Evolutionary conservation across 257 asterid genomes (phyloP).

Genomic region (Plantago major): DNA sequence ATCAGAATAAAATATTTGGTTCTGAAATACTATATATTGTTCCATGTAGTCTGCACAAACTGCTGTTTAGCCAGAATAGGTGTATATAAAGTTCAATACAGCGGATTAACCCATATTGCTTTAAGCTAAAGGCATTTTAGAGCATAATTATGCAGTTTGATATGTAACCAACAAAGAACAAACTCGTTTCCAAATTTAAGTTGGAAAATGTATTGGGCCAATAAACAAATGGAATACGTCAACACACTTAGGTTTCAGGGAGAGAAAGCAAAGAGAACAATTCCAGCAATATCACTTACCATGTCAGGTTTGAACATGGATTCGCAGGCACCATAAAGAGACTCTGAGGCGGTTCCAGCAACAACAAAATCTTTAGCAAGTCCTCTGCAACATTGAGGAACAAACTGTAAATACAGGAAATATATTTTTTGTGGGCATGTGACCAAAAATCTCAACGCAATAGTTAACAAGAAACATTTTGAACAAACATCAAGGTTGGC

Average conservation of each 20-base stretch:
- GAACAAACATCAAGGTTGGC: neutral
- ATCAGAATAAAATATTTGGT: neutral
- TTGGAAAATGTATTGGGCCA: neutral
- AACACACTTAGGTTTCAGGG: neutral
- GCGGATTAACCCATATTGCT: neutral
- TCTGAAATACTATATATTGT: neutral
- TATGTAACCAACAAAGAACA: neutral
- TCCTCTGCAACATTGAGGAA: constrained; percentile 46
- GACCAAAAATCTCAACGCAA: neutral
- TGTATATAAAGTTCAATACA: neutral
- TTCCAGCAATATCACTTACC: constrained; percentile 34
- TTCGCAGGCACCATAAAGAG: constrained; percentile 97
- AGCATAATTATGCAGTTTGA: neutral
- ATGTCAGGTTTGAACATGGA: constrained; percentile 92
- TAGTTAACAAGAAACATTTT: neutral
- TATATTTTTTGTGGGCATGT: neutral
- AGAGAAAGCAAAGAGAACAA: neutral
- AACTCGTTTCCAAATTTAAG: neutral
- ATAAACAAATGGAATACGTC: neutral
- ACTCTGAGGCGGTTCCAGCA: constrained; percentile 93
- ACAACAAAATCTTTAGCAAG: constrained; percentile 97
- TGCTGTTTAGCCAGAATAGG: neutral
- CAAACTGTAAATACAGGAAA: neutral
- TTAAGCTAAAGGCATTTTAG: neutral
- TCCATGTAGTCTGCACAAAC: neutral